phyloP scores from a whole-genome alignment of 2,329 filamentous ascomycete genomes.

The Penicillium verrucosum region DNA sequence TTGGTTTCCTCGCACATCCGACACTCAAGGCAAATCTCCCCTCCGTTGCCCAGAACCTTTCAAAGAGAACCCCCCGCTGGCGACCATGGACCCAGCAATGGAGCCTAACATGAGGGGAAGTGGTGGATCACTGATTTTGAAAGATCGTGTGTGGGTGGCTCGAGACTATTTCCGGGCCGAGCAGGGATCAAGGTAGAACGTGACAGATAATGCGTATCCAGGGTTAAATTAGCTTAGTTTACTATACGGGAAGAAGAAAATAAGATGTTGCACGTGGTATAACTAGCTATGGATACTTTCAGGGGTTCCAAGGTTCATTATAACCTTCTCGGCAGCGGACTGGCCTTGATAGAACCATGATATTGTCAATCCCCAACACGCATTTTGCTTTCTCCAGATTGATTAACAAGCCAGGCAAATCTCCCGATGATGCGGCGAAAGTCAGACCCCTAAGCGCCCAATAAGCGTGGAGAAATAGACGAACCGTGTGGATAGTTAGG shows the following conservation, averaged over 20 bases:
- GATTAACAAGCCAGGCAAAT: slow-evolving; percentile 13
- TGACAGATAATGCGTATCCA: slow-evolving; percentile 7
- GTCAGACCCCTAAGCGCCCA: slow-evolving; percentile 21
- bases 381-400: slow-evolving; percentile 14
- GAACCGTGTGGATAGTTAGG: slow-evolving; percentile 24
- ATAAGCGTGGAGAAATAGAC: slow-evolving; percentile 19
- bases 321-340: not conserved
- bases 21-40: not conserved
- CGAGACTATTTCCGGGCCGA: slow-evolving; percentile 12
- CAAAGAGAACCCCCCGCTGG: slow-evolving; percentile 3
- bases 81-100: slow-evolving; percentile 16
- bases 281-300: not conserved
- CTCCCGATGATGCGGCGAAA: slow-evolving; percentile 13
- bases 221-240: not conserved
- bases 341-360: slow-evolving; percentile 7
- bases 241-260: not conserved
- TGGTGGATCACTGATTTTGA: slow-evolving; percentile 1
- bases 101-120: slow-evolving; percentile 13
- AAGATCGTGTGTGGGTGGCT: slow-evolving; percentile 9
- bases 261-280: not conserved
- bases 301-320: not conserved
- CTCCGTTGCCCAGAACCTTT: slow-evolving; percentile 10
- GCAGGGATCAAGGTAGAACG: slow-evolving; percentile 9
- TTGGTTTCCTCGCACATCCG: not conserved
- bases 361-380: not conserved